These are phyloP conservation scores for Glycine soja DNA, from an alignment of 306 rosid species.

Conservation along the genomic window DNA sequence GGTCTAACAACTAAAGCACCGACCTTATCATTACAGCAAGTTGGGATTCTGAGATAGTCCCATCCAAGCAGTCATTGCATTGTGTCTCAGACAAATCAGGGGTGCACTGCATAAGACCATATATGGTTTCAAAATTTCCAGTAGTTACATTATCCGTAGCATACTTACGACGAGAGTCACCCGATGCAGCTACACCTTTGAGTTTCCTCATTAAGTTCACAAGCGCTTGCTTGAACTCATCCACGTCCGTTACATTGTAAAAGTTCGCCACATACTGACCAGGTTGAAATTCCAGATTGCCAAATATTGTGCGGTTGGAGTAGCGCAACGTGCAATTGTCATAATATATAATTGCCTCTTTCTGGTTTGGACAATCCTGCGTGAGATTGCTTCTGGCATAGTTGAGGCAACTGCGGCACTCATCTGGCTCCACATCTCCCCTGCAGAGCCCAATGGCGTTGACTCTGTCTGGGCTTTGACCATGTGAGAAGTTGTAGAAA, in stretches of 20 bases:
- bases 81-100: constrained; percentile 41
- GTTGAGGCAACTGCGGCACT: background rate
- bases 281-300: no score
- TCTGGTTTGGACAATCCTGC: background rate
- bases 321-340: background rate
- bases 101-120: constrained; percentile 51
- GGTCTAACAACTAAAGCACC: background rate
- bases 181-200: background rate
- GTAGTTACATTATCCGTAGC: background rate
- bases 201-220: no score
- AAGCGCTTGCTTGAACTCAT: no score
- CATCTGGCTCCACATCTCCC: background rate
- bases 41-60: background rate
- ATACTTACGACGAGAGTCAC: constrained; percentile 33
- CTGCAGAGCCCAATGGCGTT: background rate
- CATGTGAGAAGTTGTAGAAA: constrained; percentile 7
- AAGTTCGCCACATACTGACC: no score
- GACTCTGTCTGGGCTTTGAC: background rate
- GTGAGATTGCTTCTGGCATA: background rate
- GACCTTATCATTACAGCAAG: background rate
- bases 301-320: background rate
- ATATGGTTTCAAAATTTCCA: background rate
- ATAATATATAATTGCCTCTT: background rate
- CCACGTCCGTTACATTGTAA: no score
- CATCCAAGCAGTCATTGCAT: constrained; percentile 34